Base-by-base conservation (phyloP, 768 basidiomycete genomes). In the Brasilioporus rufonigricans region DNA sequence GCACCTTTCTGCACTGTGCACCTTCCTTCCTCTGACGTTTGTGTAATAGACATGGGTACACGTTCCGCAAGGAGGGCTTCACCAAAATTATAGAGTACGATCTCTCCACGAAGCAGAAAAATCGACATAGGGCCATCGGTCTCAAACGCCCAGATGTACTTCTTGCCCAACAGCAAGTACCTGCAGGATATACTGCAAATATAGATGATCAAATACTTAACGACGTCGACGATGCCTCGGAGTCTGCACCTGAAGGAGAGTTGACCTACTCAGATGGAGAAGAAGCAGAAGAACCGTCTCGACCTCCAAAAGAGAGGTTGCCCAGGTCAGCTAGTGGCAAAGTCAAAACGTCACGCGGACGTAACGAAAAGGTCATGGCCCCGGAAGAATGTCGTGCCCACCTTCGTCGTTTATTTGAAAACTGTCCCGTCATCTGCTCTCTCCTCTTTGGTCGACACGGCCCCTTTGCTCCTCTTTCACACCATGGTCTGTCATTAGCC, bases 31-130 rank as follows among this genome's bases (percentile, higher is more conserved):
- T n/a, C 33, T 63, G 38, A 62, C 21, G 36, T 9, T 59, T 4
- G 41, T 45, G n/a, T 36, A 14, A 35, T 46, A 95, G 93, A 27
- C 72, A 80, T 61, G 85, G 81, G 3, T 94, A 91, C 68, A 92
- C 93, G 0, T 93, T 90, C 73, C 87, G 95, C 50, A 98, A 93
- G 71, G 97, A 99, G 66, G 93, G 91, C 0, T 80, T 90, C 70
- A 92, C 89, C 48, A 98, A 98, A 74, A 81, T 99, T 52, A 87
- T 98, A 66, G 94, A 98, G 74, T 91, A 92, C 65, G 94, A 95
- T 62, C 79, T 98, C 31, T 77, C 91, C 7, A 48, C 70, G 2
- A 96, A 93, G 71, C 86, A 93, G 68, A 93, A 91, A 71, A 78
- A 70, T 43, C 71, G 75, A 38, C 80, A 86, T 66, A 63, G 67